Conservation (phyloP, 2,329 filamentous ascomycete genomes). For the Penicillium sp. region DNA sequence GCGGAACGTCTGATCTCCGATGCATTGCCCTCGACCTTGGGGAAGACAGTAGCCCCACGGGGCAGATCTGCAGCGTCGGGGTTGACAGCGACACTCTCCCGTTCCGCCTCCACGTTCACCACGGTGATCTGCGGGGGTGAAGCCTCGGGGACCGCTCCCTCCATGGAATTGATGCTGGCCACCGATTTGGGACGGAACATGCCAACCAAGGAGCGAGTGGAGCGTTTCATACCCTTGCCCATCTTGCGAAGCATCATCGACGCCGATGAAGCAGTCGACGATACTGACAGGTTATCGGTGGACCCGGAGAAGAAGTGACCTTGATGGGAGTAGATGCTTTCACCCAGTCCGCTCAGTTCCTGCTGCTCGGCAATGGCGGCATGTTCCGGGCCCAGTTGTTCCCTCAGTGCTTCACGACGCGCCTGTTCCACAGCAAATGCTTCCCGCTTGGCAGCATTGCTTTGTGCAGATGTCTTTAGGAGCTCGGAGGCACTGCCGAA, state of each 20-base stretch:
- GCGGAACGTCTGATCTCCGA: slow-evolving; percentile 53
- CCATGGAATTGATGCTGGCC: slow-evolving; percentile 67
- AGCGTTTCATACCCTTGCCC: slow-evolving; percentile 97
- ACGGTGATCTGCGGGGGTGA: slow-evolving; percentile 87
- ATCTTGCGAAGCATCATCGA: slow-evolving; percentile 77
- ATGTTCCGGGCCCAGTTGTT: slow-evolving; percentile 81
- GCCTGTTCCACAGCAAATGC: slow-evolving; percentile 54
- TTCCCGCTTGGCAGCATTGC: slow-evolving; percentile 48
- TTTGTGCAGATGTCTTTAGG: slow-evolving; percentile 67
- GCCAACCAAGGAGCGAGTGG: slow-evolving; percentile 83
- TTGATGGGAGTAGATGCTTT: slow-evolving; percentile 86
- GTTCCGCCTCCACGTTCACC: slow-evolving; percentile 92
- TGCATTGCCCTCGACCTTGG: slow-evolving; percentile 78
- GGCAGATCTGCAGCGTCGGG: slow-evolving; percentile 60
- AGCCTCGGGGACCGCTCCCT: slow-evolving; percentile 62
- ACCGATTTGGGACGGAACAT: slow-evolving; percentile 94
- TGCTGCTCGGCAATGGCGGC: slow-evolving; percentile 87
- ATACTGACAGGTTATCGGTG: slow-evolving; percentile 75
- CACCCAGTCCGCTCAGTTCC: slow-evolving; percentile 86
- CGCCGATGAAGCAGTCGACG: slow-evolving; percentile 49
- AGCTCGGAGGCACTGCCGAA: slow-evolving; percentile 95
- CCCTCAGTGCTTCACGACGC: slow-evolving; percentile 63
- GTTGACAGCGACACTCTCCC: slow-evolving; percentile 77
- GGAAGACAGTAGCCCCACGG: slow-evolving; percentile 75
- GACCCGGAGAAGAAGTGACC: slow-evolving; percentile 83